phyloP scores from a whole-genome alignment of 2,329 filamentous ascomycete species.

The Xenosphaeropsis pyriputrescens region DNA sequence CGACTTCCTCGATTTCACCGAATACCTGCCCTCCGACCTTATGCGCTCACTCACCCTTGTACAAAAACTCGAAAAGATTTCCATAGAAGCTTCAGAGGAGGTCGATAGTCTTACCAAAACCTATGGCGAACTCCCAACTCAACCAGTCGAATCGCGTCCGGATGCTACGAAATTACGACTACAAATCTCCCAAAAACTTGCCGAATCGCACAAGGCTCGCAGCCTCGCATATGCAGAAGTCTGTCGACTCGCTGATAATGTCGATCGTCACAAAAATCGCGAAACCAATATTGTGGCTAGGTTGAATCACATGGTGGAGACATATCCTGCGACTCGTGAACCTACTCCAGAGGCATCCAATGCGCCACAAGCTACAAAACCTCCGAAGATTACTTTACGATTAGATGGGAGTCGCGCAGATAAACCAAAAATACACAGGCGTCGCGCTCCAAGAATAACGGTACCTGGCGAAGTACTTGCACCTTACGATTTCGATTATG shows the following conservation, averaged over 20 bases:
- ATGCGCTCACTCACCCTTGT: constrained; percentile 51
- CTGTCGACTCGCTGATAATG: constrained; percentile 46
- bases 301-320: constrained; percentile 42
- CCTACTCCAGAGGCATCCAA: constrained; percentile 31
- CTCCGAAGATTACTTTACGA: constrained; percentile 30
- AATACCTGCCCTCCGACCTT: constrained; percentile 54
- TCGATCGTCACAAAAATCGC: constrained; percentile 45
- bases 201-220: constrained; percentile 37
- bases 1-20: constrained; percentile 52
- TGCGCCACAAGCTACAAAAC: constrained; percentile 36
- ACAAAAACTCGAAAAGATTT: constrained; percentile 44
- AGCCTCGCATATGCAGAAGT: constrained; percentile 47
- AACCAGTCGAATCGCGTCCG: constrained; percentile 30
- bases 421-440: constrained; percentile 15
- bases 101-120: constrained; percentile 39
- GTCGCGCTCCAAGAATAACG: constrained; percentile 39
- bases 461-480: constrained; percentile 52
- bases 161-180: constrained; percentile 36
- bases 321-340: constrained; percentile 35
- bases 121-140: constrained; percentile 39
- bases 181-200: constrained; percentile 43
- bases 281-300: constrained; percentile 43
- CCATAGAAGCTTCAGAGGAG: constrained; percentile 36
- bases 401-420: constrained; percentile 27
- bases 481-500: constrained; percentile 49